These are phyloP conservation scores for Talaromyces sp. DNA, from an alignment of 2,329 filamentous ascomycete species.

Conservation along the genomic window DNA sequence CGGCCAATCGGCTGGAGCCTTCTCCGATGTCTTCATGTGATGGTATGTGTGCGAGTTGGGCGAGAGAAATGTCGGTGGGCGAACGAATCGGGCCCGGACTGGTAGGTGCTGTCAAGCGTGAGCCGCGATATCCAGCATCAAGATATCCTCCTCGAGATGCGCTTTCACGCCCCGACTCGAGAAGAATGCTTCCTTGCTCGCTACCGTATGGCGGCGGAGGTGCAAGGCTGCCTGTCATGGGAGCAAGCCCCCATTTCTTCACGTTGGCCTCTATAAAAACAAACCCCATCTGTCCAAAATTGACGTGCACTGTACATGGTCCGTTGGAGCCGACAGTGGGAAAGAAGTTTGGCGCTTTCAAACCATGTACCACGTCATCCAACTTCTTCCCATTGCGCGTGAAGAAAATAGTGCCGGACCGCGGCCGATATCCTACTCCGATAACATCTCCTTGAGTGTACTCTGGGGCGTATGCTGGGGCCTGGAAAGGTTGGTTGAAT, in stretches of 20 bases:
- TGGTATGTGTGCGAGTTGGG: slow-evolving; percentile 70
- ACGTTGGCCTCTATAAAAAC: slow-evolving; percentile 99
- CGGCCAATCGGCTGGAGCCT: slow-evolving; percentile 53
- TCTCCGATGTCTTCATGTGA: slow-evolving; percentile 65
- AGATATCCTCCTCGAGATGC: slow-evolving; percentile 40
- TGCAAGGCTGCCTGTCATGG: slow-evolving; percentile 89
- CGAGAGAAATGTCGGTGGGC: slow-evolving; percentile 92
- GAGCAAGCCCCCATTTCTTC: slow-evolving; percentile 98
- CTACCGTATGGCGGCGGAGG: slow-evolving; percentile 95
- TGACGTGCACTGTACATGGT: slow-evolving; percentile 87
- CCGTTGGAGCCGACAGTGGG: slow-evolving; percentile 95
- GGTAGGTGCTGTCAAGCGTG: slow-evolving; percentile 65
- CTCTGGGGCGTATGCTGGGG: slow-evolving; percentile 73
- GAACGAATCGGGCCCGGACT: slow-evolving; percentile 86
- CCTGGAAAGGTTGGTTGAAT: slow-evolving; percentile 85
- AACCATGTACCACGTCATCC: slow-evolving; percentile 86
- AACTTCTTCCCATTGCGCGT: slow-evolving; percentile 97
- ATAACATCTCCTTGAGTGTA: slow-evolving; percentile 93
- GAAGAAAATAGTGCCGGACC: slow-evolving; percentile 94
- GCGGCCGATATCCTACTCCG: slow-evolving; percentile 88
- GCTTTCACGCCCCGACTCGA: slow-evolving; percentile 72
- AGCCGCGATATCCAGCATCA: slow-evolving; percentile 67
- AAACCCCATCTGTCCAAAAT: slow-evolving; percentile 95
- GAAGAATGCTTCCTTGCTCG: slow-evolving; percentile 90
- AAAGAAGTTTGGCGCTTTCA: slow-evolving; percentile 96